Percentiles rank a stretch among this genome's conserved stretches.
phyloP scores from a whole-genome alignment of 2,329 filamentous ascomycete species.

The Fusarium lyarnte region DNA sequence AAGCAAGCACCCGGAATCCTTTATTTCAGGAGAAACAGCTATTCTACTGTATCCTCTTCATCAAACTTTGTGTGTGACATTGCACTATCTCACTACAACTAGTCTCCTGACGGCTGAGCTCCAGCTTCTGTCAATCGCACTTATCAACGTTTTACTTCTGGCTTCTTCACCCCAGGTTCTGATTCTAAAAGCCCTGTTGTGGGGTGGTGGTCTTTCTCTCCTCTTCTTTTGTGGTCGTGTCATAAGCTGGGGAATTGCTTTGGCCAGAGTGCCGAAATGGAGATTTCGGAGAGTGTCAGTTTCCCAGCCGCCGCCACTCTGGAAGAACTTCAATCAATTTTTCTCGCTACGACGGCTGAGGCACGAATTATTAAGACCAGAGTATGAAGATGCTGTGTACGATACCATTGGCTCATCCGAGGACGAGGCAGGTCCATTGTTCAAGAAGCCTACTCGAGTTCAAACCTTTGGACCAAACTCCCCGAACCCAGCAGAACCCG shows the following conservation, averaged over 20 bases:
- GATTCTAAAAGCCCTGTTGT: slow-evolving; percentile 86
- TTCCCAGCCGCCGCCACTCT: slow-evolving; percentile 49
- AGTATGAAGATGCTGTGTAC: slow-evolving; percentile 46
- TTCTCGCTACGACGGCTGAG: slow-evolving; percentile 60
- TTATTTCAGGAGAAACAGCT: slow-evolving; percentile 65
- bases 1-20: slow-evolving; percentile 48
- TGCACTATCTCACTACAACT: slow-evolving; percentile 86
- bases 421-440: slow-evolving; percentile 41
- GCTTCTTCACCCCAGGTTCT: slow-evolving; percentile 83
- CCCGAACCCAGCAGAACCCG: slow-evolving; percentile 13
- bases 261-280: slow-evolving; percentile 92
- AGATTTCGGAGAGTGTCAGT: slow-evolving; percentile 73
- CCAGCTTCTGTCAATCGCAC: slow-evolving; percentile 81
- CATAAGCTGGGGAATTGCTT: slow-evolving; percentile 82
- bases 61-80: slow-evolving; percentile 75
- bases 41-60: slow-evolving; percentile 84
- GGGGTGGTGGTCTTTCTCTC: slow-evolving; percentile 81
- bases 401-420: slow-evolving; percentile 47
- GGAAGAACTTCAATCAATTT: slow-evolving; percentile 52
- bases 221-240: slow-evolving; percentile 78
- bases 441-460: slow-evolving; percentile 41
- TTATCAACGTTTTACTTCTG: slow-evolving; percentile 84
- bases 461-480: slow-evolving; percentile 44
- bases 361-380: slow-evolving; percentile 47
- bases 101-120: slow-evolving; percentile 89